These are phyloP conservation scores for Aphanomyces euteiches DNA, from an alignment of 352 stramenopile species.

Conservation along the genomic window DNA sequence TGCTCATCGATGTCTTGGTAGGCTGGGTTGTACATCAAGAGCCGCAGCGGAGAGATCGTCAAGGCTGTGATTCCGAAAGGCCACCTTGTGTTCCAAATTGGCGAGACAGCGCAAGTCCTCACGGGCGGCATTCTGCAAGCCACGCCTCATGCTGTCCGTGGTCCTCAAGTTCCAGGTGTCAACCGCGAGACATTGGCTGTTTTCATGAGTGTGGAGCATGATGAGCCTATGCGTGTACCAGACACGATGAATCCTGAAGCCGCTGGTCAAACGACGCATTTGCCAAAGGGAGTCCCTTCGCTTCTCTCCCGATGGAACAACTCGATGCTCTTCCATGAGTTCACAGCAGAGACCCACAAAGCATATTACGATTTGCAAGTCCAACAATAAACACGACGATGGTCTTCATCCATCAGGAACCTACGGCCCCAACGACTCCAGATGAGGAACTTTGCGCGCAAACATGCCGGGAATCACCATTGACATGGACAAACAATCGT, in stretches of 20 bases:
- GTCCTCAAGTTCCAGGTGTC: conserved; percentile 61
- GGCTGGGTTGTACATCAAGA: conserved; percentile 93
- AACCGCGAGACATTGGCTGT: conserved; percentile 93
- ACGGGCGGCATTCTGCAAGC: conserved; percentile 89
- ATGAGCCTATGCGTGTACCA: conserved; percentile 78
- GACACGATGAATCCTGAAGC: conserved; percentile 39
- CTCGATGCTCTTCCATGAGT: conserved; percentile 89
- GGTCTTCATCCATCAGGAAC: too few species aligned
- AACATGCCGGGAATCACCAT: too few species aligned
- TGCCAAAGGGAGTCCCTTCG: conserved; percentile 75
- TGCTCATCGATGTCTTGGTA: conserved; percentile 11
- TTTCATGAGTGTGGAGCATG: conserved; percentile 94
- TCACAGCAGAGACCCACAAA: conserved; percentile 87
- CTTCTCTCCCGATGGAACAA: conserved; percentile 84
- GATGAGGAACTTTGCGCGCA: too few species aligned
- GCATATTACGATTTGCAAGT: conserved; percentile 72
- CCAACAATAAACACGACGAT: background rate
- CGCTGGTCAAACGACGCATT: conserved; percentile 62
- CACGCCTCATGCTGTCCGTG: conserved; percentile 88
- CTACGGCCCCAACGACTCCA: too few species aligned
- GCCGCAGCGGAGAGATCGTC: conserved; percentile 82
- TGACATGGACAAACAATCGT: too few species aligned
- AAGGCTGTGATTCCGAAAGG: conserved; percentile 82
- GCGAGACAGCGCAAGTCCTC: conserved; percentile 94
- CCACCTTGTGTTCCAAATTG: conserved; percentile 93